Conservation (phyloP, 2,329 filamentous ascomycete genomes). For the Xylariales sp. region DNA sequence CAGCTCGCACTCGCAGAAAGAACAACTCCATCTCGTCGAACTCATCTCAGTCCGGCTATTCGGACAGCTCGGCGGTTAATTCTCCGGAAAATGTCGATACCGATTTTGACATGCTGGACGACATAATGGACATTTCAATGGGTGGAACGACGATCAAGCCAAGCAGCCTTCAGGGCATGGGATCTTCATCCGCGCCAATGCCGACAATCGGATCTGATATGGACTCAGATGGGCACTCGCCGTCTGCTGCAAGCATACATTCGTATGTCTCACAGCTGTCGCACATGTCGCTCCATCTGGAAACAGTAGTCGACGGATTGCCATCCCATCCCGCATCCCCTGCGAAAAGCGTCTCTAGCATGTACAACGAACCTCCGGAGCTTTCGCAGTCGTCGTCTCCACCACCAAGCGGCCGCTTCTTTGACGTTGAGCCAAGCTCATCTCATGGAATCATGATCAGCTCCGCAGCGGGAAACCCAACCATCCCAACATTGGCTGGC, state of each 20-base stretch:
- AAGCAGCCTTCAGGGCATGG: conserved; percentile 27
- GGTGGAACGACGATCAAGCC: conserved; percentile 32
- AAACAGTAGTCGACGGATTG: conserved; percentile 6
- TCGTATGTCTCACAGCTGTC: conserved; percentile 41
- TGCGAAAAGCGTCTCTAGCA: conserved; percentile 45
- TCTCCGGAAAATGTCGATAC: conserved; percentile 39
- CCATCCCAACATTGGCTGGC: conserved; percentile 21
- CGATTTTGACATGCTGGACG: conserved; percentile 43
- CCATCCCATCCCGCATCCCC: conserved; percentile 38
- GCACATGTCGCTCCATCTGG: conserved; percentile 23
- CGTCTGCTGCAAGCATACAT: conserved; percentile 40
- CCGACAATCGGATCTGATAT: conserved; percentile 24
- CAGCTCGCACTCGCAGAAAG: conserved; percentile 50
- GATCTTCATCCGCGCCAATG: conserved; percentile 36
- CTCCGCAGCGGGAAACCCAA: conserved; percentile 24
- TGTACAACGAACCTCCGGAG: conserved; percentile 54
- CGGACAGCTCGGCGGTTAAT: conserved; percentile 50
- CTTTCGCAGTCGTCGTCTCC: conserved; percentile 58
- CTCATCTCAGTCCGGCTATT: conserved; percentile 52
- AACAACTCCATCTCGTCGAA: conserved; percentile 47
- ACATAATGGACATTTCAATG: conserved; percentile 42
- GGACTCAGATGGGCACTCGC: conserved; percentile 31
- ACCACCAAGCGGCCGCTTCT: conserved; percentile 36
- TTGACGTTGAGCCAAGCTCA: conserved; percentile 40
- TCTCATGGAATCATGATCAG: conserved; percentile 27